Percentiles rank a stretch among this genome's conserved stretches.
Conservation (phyloP, 1,284 basidiomycete genomes). For the Microbotryum intermedium region DNA sequence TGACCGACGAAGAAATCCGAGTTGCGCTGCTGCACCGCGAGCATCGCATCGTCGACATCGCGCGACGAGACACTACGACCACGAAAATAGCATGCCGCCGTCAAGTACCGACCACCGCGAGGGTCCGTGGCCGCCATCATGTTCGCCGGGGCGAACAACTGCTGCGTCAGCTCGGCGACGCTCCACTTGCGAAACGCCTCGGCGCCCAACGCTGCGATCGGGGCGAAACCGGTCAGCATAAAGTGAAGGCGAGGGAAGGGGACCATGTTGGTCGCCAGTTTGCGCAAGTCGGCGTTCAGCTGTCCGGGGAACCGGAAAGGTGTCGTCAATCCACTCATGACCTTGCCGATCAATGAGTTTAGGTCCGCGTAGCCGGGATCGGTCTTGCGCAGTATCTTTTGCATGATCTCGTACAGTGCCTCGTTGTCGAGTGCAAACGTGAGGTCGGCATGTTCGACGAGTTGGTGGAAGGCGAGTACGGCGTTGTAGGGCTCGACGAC, state of each 20-base stretch:
- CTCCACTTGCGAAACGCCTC: constrained; percentile 52
- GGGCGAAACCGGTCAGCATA: constrained; percentile 79
- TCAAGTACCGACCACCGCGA: constrained; percentile 63
- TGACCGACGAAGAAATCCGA: constrained; percentile 76
- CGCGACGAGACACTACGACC: constrained; percentile 58
- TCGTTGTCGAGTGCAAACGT: constrained; percentile 91
- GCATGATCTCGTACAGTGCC: constrained; percentile 80
- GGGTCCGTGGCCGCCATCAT: constrained; percentile 74
- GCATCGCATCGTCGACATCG: constrained; percentile 52
- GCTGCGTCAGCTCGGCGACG: constrained; percentile 56
- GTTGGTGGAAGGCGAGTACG: constrained; percentile 78
- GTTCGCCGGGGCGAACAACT: constrained; percentile 71
- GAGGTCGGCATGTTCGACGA: constrained; percentile 83
- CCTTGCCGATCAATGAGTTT: constrained; percentile 56
- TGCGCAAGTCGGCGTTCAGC: constrained; percentile 67
- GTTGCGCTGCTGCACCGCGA: constrained; percentile 53
- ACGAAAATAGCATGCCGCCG: constrained; percentile 78
- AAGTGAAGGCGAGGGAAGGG: constrained; percentile 91
- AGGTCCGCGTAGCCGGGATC: constrained; percentile 55
- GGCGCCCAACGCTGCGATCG: constrained; percentile 58
- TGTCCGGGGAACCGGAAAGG: constrained; percentile 81
- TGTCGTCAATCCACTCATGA: constrained; percentile 82
- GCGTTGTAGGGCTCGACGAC: constrained; percentile 89
- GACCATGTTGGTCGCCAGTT: constrained; percentile 84
- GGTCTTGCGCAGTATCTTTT: constrained; percentile 45